Evolutionary conservation across 208 protist genomes (phyloP).

Genomic region (Leishmania turanica): DNA sequence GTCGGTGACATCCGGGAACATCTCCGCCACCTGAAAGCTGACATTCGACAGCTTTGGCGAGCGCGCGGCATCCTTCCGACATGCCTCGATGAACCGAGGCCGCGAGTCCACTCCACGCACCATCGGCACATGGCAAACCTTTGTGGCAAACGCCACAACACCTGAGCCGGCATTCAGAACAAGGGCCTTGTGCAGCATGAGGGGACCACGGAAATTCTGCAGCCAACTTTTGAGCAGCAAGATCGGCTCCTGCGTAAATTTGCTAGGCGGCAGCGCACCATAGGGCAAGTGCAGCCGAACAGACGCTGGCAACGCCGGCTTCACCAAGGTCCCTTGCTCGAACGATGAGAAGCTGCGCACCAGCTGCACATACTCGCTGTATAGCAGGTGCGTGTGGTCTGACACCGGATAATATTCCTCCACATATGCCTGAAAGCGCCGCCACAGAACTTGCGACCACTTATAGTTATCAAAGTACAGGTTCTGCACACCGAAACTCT

Average conservation of each 20-base stretch:
- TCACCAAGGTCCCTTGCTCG: constrained; percentile 64
- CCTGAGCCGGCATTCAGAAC: constrained; percentile 63
- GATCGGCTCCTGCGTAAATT: constrained; percentile 70
- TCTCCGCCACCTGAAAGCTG: constrained; percentile 78
- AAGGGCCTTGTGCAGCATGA: constrained; percentile 75
- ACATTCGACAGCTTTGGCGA: constrained; percentile 48
- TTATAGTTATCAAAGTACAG: constrained; percentile 92
- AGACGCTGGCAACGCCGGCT: constrained; percentile 48
- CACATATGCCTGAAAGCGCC: constrained; percentile 82
- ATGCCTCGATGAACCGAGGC: constrained; percentile 56
- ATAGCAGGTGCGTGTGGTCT: constrained; percentile 82
- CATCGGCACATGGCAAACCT: constrained; percentile 67
- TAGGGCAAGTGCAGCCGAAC: constrained; percentile 74
- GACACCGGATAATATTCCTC: constrained; percentile 83
- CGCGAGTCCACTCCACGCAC: constrained; percentile 79
- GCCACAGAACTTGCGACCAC: constrained; percentile 90
- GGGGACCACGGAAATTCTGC: constrained; percentile 56
- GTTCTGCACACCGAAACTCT: constrained; percentile 90
- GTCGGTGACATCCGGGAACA: constrained; percentile 45
- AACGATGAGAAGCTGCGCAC: constrained; percentile 82
- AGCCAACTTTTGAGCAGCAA: constrained; percentile 79
- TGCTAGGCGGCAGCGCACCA: constrained; percentile 51
- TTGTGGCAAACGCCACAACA: constrained; percentile 55
- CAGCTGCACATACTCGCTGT: constrained; percentile 79
- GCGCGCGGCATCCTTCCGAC: constrained; percentile 47